Percentiles rank a stretch among this genome's conserved stretches.
phyloP scores from a whole-genome alignment of 257 asterid species.

The Cynanchum wilfordii region DNA sequence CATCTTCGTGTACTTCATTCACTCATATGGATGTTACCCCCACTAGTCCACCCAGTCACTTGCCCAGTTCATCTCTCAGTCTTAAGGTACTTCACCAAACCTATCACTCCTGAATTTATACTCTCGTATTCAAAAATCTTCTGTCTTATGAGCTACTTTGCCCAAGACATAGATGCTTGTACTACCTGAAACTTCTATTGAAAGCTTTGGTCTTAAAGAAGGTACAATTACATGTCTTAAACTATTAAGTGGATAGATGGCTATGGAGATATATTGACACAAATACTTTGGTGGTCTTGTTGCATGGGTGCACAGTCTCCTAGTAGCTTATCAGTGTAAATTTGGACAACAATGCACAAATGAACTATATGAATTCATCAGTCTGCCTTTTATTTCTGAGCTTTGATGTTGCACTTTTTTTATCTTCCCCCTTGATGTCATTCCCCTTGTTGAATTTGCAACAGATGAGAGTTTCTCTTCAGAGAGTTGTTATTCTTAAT shows the following conservation, averaged over 20 bases:
- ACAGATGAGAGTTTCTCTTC: not conserved
- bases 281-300: not conserved
- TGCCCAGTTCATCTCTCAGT: conserved; percentile 49
- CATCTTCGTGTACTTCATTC: conserved; percentile 52
- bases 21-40: conserved; percentile 84
- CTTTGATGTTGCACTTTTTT: not conserved
- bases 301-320: not conserved
- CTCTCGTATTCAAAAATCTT: not conserved
- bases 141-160: not conserved
- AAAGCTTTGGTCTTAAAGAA: not conserved
- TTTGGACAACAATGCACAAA: not conserved
- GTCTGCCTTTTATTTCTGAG: not conserved
- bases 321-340: not conserved
- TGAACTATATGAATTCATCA: not conserved
- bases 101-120: not conserved
- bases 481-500: not conserved
- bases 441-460: conserved; percentile 1
- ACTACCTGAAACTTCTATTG: conserved; percentile 1
- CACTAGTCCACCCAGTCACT: conserved; percentile 73
- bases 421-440: conserved; percentile 1
- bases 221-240: not conserved
- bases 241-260: not conserved
- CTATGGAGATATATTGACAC: not conserved
- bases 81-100: conserved; percentile 61
- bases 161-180: not conserved